These are phyloP conservation scores for Coemansia erecta DNA, from an alignment of 192 early-diverging fungal species.

Conservation along the genomic window DNA sequence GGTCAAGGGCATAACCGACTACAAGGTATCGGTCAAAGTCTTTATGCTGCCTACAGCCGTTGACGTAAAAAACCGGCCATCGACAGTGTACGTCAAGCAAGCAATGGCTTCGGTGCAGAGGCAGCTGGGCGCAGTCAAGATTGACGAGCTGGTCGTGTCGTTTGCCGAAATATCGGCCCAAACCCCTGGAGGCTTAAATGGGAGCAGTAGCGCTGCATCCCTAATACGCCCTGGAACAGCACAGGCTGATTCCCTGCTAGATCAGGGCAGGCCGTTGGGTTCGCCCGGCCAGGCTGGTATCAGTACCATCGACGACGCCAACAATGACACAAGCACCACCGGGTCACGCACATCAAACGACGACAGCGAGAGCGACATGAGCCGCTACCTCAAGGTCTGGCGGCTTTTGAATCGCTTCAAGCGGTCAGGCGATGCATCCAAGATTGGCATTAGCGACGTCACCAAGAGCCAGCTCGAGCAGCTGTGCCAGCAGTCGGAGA, in stretches of 20 bases:
- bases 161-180: slow-evolving; percentile 29
- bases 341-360: not conserved
- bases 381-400: slow-evolving; percentile 45
- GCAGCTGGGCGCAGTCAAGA: slow-evolving; percentile 39
- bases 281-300: too few relatives aligned
- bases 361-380: slow-evolving; percentile 19
- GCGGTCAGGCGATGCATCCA: slow-evolving; percentile 22
- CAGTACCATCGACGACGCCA: not conserved
- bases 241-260: too few relatives aligned
- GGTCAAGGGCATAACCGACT: slow-evolving; percentile 33
- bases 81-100: slow-evolving; percentile 40
- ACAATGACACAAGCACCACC: not conserved
- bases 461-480: slow-evolving; percentile 28
- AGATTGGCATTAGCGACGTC: slow-evolving; percentile 44
- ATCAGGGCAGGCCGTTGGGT: too few relatives aligned
- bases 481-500: slow-evolving; percentile 20
- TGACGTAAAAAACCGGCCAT: slow-evolving; percentile 33
- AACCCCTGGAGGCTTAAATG: not conserved
- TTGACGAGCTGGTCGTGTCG: slow-evolving; percentile 48
- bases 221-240: not conserved
- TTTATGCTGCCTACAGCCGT: slow-evolving; percentile 38
- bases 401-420: slow-evolving; percentile 18
- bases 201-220: not conserved
- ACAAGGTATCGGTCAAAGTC: slow-evolving; percentile 39
- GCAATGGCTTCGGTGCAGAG: slow-evolving; percentile 33